Conservation (phyloP, 192 early-diverging fungal species). For the Backusella liffmaniae region DNA sequence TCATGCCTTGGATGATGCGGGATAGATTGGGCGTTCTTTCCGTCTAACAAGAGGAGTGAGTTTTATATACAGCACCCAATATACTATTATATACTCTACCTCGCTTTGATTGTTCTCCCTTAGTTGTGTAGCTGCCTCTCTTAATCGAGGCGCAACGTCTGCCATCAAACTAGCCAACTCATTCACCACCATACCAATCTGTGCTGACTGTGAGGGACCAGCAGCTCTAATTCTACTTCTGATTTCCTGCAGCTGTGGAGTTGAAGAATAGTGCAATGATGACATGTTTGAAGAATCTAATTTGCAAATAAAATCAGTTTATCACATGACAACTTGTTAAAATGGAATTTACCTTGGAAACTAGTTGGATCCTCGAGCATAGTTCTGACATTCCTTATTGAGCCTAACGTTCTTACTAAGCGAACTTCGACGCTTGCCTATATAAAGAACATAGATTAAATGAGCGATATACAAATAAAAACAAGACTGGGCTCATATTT, state of each 20-base stretch:
- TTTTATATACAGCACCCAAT: neutral
- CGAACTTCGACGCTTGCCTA: slow-evolving; percentile 33
- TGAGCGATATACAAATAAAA: neutral
- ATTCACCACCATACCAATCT: slow-evolving; percentile 34
- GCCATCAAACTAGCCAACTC: slow-evolving; percentile 32
- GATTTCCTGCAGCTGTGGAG: slow-evolving; percentile 27
- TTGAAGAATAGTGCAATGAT: slow-evolving; percentile 18
- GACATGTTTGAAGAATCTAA: slow-evolving; percentile 9
- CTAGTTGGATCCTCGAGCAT: slow-evolving; percentile 24
- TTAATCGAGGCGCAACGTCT: slow-evolving; percentile 19
- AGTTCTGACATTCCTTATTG: slow-evolving; percentile 30
- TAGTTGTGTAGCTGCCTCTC: slow-evolving; percentile 11
- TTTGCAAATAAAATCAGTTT: no score
- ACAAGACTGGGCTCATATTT: neutral
- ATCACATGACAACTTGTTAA: neutral
- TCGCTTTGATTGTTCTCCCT: slow-evolving; percentile 11
- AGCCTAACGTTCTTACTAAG: slow-evolving; percentile 26
- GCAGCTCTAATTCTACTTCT: slow-evolving; percentile 19
- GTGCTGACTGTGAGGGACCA: slow-evolving; percentile 23
- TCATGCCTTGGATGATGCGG: slow-evolving; percentile 34
- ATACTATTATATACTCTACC: neutral
- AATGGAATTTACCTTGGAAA: slow-evolving; percentile 11
- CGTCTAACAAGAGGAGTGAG: neutral
- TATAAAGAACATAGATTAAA: neutral
- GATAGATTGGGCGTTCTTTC: slow-evolving; percentile 11